A percentile compares a stretch with the other conserved stretches of the same genome.
Evolutionary conservation across 305 asterid species (phyloP).

Genomic region (Plantago coronopus): DNA sequence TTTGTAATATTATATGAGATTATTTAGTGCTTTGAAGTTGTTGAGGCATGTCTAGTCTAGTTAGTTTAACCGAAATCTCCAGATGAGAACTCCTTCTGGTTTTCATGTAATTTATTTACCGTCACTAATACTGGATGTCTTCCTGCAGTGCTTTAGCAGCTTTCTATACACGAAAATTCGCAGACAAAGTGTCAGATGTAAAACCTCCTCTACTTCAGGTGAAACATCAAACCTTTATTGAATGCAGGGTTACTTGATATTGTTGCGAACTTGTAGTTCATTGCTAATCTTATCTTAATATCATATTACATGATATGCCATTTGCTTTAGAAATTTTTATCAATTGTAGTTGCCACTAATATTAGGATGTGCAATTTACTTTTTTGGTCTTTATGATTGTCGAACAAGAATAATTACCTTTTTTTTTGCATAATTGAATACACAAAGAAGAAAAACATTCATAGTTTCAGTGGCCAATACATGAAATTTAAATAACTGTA

Average conservation of each 20-base stretch:
- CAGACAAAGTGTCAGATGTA: constrained; percentile 64
- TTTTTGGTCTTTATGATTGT: too few species aligned
- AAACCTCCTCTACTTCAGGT: constrained; percentile 96
- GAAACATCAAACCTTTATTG: constrained; percentile 26
- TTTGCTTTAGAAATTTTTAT: too few species aligned
- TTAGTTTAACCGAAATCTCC: constrained; percentile 18
- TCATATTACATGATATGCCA: not conserved
- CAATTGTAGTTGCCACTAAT: too few species aligned
- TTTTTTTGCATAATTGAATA: too few species aligned
- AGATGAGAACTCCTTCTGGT: constrained; percentile 15
- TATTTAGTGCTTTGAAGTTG: not conserved
- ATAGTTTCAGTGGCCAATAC: too few species aligned
- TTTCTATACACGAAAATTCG: constrained; percentile 80
- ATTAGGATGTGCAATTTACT: too few species aligned
- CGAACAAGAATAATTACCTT: too few species aligned
- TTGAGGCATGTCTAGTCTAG: constrained; percentile 18
- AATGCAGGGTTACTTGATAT: constrained; percentile 23
- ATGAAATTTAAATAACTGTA: too few species aligned
- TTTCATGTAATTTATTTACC: constrained; percentile 15
- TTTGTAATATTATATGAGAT: too few species aligned
- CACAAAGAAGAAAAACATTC: too few species aligned
- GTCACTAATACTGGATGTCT: constrained; percentile 18
- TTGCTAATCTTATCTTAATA: not conserved
- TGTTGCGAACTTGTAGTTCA: constrained; percentile 17
- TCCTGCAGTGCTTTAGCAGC: constrained; percentile 88